Base-by-base conservation (phyloP, 306 rosid species). In the Acacia melanoxylon region DNA sequence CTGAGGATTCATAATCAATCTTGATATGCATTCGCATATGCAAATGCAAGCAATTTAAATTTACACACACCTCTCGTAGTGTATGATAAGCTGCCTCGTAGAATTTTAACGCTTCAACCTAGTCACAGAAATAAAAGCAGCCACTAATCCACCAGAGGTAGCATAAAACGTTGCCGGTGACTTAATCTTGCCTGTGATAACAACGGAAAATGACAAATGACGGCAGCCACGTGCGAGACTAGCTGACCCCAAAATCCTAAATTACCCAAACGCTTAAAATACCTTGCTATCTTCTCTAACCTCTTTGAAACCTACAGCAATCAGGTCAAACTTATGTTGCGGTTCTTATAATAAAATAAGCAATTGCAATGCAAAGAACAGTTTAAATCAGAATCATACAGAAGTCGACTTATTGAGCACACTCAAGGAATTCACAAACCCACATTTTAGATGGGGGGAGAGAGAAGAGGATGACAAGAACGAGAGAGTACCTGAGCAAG, bases 201-300 rank as follows among this genome's bases (percentile, higher is more conserved):
- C 61, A 19, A 19, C 25, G 10, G 61, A 54, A 54, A 54, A 54
- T 20, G 61, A 54, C 12, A 54, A 4, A 54, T 54, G 11, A 54
- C 61, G 20, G 61, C 61, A 54, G 61, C 88, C 74, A 96, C 98
- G 99, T 92, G 90, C 97, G n/a, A 91, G 15, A 92, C 97, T 40
- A 96, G 87, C 87, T 96, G 97, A 45, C 97, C 97, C 99, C 99
- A 96, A 91, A 96, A 92, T 78, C 98, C 99, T 75, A 92, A 78
- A 75, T 83, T 85, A 48, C 99, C 99, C 83, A 91, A 87, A 84
- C 99, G 94, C 92, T 92, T 96, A 89, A 96, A 96, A 76, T 89
- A 68, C 91, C 92, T 93, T 25, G 98, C 90, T 6, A 98, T 96
- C 80, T 78, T 96, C 90, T 89, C 98, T 75, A 96, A 86, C 84